Conservation (phyloP, 768 basidiomycete species). For the Mrakia gelida region DNA sequence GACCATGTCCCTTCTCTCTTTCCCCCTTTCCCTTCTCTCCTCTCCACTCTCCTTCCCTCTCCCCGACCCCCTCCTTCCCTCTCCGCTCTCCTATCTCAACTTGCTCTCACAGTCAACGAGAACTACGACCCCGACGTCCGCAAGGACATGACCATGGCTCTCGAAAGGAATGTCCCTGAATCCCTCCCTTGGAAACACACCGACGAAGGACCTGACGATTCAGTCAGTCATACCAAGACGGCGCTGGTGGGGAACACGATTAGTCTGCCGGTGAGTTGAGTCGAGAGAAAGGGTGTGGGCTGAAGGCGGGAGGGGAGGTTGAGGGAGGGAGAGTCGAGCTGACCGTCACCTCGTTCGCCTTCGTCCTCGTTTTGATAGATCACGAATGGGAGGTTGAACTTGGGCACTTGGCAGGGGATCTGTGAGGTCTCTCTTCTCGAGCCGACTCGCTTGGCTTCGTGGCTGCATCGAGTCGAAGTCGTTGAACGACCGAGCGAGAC, state of each 20-base stretch:
- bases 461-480: too few species aligned
- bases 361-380: not conserved
- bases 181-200: constrained; percentile 74
- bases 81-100: constrained; percentile 54
- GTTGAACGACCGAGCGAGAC: not conserved
- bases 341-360: not conserved
- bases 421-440: constrained; percentile 45
- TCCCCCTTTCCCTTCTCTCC: not conserved
- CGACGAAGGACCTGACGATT: constrained; percentile 75
- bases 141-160: constrained; percentile 86
- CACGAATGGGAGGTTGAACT: constrained; percentile 52
- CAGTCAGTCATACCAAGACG: constrained; percentile 75
- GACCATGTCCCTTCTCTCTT: not conserved
- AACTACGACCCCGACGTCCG: constrained; percentile 61
- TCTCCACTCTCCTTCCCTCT: constrained; percentile 49
- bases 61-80: not conserved
- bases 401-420: constrained; percentile 95
- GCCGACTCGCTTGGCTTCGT: not conserved
- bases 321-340: not conserved
- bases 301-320: not conserved
- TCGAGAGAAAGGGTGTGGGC: not conserved
- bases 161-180: constrained; percentile 85
- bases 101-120: constrained; percentile 79
- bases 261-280: constrained; percentile 71
- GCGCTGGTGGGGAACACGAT: constrained; percentile 77